Conservation (phyloP, 225 moss, liverwort and hornwort species). For the Pseudisothecium myosuroides region DNA sequence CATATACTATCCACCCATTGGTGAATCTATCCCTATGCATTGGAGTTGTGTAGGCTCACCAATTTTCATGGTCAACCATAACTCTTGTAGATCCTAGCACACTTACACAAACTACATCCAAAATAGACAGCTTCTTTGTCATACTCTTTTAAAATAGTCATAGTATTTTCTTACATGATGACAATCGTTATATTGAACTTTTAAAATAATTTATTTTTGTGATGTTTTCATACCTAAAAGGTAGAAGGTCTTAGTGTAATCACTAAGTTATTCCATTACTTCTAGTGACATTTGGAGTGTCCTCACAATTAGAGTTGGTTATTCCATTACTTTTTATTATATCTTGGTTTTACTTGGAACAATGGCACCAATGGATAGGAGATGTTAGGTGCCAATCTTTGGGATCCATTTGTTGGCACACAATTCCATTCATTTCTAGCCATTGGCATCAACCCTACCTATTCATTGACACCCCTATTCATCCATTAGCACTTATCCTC, state of each 20-base stretch:
- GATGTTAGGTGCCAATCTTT: neutral
- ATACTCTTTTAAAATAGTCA: neutral
- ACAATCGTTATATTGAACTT: neutral
- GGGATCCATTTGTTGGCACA: accelerated
- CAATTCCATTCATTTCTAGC: too few species aligned
- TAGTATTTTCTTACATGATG: neutral
- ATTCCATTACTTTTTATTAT: neutral
- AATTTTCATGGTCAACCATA: neutral
- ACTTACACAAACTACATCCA: accelerated
- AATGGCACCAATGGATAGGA: accelerated
- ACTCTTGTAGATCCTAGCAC: neutral
- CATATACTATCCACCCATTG: neutral
- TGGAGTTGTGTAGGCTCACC: accelerated
- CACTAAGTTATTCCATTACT: neutral
- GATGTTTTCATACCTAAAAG: neutral
- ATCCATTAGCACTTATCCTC: accelerated
- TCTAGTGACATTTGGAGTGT: accelerated
- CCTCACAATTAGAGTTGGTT: neutral
- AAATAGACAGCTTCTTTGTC: accelerated
- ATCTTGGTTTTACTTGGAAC: accelerated
- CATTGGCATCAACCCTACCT: accelerated
- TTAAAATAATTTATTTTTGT: too few species aligned
- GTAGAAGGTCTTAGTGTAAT: neutral
- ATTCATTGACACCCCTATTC: too few species aligned
- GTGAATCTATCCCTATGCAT: neutral